These are phyloP conservation scores for Alternaria triticina DNA, from an alignment of 2,329 filamentous ascomycete genomes.

Conservation along the genomic window DNA sequence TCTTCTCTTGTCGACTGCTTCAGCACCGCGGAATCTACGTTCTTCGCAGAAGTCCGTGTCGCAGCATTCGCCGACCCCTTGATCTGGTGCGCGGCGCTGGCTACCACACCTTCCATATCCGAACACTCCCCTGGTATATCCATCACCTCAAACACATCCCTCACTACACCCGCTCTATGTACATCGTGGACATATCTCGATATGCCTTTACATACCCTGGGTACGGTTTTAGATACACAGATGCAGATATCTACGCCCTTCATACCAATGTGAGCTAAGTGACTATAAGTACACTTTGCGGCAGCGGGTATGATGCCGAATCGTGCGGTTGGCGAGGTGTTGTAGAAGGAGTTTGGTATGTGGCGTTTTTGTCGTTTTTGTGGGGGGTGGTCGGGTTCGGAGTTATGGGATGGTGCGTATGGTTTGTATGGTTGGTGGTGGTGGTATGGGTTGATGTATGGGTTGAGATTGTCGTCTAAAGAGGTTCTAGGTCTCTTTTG, in stretches of 20 bases:
- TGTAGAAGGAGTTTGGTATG: not conserved
- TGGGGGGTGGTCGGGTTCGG: not conserved
- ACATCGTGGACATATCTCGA: not conserved
- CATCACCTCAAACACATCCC: not conserved
- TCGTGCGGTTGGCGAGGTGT: not conserved
- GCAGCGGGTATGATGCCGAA: not conserved
- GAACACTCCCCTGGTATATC: not conserved
- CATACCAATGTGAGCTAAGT: too few relatives aligned
- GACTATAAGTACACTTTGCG: too few relatives aligned
- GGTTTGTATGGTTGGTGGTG: not conserved
- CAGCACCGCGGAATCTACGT: fast-evolving
- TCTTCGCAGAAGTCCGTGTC: too few relatives aligned
- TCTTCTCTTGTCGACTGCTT: fast-evolving
- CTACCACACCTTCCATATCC: not conserved
- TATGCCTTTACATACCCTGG: too few relatives aligned
- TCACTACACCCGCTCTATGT: not conserved
- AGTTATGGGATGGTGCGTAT: too few relatives aligned
- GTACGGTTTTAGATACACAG: not conserved
- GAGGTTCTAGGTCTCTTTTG: fast-evolving
- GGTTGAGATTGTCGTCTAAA: not conserved
- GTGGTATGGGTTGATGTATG: too few relatives aligned
- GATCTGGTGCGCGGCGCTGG: too few relatives aligned
- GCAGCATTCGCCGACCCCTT: too few relatives aligned
- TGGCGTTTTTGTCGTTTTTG: not conserved
- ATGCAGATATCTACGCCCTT: too few relatives aligned